These are phyloP conservation scores for Dentipellis fragilis DNA, from an alignment of 768 basidiomycete genomes.

Conservation along the genomic window DNA sequence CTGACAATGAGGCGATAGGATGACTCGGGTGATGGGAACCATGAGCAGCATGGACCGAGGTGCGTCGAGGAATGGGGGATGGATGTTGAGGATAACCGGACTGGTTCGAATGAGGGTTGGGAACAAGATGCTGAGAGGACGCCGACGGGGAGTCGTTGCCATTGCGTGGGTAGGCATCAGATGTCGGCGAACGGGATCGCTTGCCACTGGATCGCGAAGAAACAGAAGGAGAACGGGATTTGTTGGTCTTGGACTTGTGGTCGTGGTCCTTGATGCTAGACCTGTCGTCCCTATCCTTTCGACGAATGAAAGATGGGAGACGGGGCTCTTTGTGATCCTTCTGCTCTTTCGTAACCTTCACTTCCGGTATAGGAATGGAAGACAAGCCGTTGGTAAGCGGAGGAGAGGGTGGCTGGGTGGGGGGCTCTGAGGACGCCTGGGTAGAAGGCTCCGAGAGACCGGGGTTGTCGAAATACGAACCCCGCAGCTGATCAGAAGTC, in stretches of 20 bases:
- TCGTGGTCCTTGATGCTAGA: background rate
- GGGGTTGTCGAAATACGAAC: slow-evolving; percentile 26
- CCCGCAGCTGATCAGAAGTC: slow-evolving; percentile 24
- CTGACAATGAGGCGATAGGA: slow-evolving; percentile 54
- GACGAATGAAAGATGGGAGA: slow-evolving; percentile 25
- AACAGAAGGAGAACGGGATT: slow-evolving; percentile 20
- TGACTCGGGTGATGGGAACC: slow-evolving; percentile 17
- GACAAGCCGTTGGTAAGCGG: slow-evolving; percentile 8
- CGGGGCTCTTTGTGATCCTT: slow-evolving; percentile 17
- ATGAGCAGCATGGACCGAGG: slow-evolving; percentile 6
- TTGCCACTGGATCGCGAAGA: slow-evolving; percentile 1
- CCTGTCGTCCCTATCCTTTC: slow-evolving; percentile 23
- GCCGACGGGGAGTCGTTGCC: background rate
- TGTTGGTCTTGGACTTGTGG: slow-evolving; percentile 5
- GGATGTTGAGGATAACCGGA: background rate
- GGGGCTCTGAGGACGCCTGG: slow-evolving; percentile 8
- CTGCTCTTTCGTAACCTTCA: slow-evolving; percentile 4
- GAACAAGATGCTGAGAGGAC: background rate
- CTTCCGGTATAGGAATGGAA: background rate
- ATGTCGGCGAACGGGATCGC: slow-evolving; percentile 1
- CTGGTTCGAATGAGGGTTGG: background rate
- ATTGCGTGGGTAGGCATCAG: slow-evolving; percentile 3
- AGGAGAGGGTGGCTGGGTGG: slow-evolving; percentile 15
- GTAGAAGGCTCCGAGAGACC: slow-evolving; percentile 20
- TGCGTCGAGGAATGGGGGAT: background rate